phyloP scores from a whole-genome alignment of 495 filamentous ascomycete genomes.

The Hyaloscypha variabilis region DNA sequence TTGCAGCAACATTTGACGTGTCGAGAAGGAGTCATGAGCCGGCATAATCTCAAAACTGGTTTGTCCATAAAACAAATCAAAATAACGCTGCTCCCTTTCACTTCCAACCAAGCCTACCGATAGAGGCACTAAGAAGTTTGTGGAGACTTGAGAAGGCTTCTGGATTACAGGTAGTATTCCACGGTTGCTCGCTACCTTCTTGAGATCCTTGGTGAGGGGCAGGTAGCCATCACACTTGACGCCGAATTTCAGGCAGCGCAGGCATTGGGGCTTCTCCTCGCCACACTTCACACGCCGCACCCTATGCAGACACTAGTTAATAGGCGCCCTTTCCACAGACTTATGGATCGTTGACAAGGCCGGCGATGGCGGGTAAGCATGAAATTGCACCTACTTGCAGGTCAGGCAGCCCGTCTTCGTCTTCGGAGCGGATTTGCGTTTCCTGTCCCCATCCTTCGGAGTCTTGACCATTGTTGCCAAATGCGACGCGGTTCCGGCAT shows the following conservation, averaged over 20 bases:
- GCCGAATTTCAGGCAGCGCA: neutral
- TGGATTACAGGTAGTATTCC: neutral
- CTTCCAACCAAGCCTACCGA: neutral
- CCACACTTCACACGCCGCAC: neutral
- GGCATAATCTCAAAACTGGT: neutral
- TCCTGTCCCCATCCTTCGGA: neutral
- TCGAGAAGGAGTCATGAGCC: neutral
- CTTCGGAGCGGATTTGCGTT: conserved; percentile 4
- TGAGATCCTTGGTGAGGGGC: neutral
- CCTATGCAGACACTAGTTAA: neutral
- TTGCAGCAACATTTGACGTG: neutral
- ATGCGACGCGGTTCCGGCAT: too few species aligned
- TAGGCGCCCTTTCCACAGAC: neutral
- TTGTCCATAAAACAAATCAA: neutral
- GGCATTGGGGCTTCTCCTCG: neutral
- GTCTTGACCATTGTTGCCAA: too few species aligned
- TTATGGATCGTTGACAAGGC: too few species aligned
- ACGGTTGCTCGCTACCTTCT: neutral
- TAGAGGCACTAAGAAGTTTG: neutral
- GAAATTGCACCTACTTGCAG: neutral
- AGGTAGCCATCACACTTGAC: neutral
- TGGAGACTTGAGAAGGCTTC: neutral
- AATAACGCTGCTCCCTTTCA: neutral
- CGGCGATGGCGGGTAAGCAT: neutral
- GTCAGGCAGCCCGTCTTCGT: neutral